Evolutionary conservation across 2,329 filamentous ascomycete species (phyloP).

Genomic region (Neonectria neomacrospora): DNA sequence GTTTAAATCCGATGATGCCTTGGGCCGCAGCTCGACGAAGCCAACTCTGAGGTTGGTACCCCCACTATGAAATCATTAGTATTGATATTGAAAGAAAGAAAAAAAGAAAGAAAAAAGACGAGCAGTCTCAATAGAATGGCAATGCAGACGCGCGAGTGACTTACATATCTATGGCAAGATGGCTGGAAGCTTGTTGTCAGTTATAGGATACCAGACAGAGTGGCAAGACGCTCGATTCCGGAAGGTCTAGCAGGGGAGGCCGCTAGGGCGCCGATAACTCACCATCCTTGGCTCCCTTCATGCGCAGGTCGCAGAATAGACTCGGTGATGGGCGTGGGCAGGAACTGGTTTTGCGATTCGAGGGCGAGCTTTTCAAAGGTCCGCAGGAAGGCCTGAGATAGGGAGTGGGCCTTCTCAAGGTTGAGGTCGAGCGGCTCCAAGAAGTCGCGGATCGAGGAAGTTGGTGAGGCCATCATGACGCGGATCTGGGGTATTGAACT

Average conservation of each 20-base stretch:
- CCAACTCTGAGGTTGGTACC: conserved; percentile 76
- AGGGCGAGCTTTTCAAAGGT: conserved; percentile 63
- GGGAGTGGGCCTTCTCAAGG: conserved; percentile 54
- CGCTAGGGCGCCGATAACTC: conserved; percentile 47
- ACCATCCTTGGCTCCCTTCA: conserved; percentile 59
- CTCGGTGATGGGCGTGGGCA: conserved; percentile 71
- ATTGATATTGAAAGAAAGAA: neutral
- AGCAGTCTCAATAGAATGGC: neutral
- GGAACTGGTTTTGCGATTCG: conserved; percentile 65
- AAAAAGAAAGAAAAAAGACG: neutral
- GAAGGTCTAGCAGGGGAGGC: neutral
- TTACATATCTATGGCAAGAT: conserved; percentile 74
- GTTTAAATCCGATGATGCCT: conserved; percentile 36
- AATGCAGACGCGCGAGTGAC: conserved; percentile 37
- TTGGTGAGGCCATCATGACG: conserved; percentile 29
- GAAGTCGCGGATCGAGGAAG: conserved; percentile 54
- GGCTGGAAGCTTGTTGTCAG: conserved; percentile 52
- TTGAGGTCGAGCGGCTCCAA: conserved; percentile 63
- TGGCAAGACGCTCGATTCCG: neutral
- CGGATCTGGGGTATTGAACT: neutral
- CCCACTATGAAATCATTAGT: conserved; percentile 57
- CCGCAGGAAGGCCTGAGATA: conserved; percentile 59
- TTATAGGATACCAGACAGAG: conserved; percentile 7
- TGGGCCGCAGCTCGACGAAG: conserved; percentile 69
- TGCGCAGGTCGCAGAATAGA: conserved; percentile 63